Evolutionary conservation across 345 rosid species (phyloP), one percentile per base, ranked within the genome.

Genomic region (Pistacia integerrima): DNA sequence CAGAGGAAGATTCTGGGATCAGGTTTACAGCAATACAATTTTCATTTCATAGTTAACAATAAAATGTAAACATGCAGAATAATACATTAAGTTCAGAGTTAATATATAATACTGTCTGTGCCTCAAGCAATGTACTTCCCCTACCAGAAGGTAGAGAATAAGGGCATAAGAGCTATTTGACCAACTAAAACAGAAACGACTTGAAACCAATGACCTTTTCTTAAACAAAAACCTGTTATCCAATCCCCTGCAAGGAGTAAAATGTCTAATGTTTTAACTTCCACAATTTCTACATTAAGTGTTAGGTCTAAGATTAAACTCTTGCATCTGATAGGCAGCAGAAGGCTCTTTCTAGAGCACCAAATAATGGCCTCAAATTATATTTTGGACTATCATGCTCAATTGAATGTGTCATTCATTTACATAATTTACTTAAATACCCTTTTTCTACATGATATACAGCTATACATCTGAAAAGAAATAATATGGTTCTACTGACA

Each of bases 1-100:
- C 84, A 17, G 74, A 10, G 61, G 64, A 80, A 78, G 62, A 72
- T 74, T 13, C 16, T 35, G 63, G 20, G 5, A 48, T 67, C 64
- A 80, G 65, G 46, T 62, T 60, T 35, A 25, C 2, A 60, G 52
- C 25, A 78, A 57, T 30, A 56, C 41, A 68, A 17, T 3, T 3
- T 44, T 30, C 5, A 25, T n/a, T 60, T 73, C 4, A 12, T 44
- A 61, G 35, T 9, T 11, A 60, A 60, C 57, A 22, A 46, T 13
- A 46, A 8, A 48, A 28, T 28, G 28, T 25, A 28, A 57, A 55
- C 33, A 57, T 38, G 67, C 65, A 60, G 60, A 22, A 13, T 5
- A 5, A 61, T 36, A 57, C 10, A 22, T 54, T 44, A n/a, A 57
- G 33, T 70, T 36, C 51, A 71, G 17, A 22, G 36, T 4, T 30